phyloP scores from a whole-genome alignment of 371 early-diverging fungal genomes.

The Circinella minor region DNA sequence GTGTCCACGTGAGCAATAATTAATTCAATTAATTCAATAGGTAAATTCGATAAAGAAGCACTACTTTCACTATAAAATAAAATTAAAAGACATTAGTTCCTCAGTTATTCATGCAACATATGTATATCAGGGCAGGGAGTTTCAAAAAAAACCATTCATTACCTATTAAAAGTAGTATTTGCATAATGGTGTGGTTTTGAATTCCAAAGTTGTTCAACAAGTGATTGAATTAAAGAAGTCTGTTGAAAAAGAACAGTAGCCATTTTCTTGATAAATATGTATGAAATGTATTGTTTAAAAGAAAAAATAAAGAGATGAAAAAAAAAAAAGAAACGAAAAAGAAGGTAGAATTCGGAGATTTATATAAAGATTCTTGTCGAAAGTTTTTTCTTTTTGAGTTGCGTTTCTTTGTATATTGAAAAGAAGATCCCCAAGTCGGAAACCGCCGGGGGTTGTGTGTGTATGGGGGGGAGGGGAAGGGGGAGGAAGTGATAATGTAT shows the following conservation, averaged over 20 bases:
- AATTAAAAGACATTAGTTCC: constrained; percentile 1
- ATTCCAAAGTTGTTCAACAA: constrained; percentile 3
- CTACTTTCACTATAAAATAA: not conserved
- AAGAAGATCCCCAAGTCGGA: constrained; percentile 17
- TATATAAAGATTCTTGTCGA: constrained; percentile 19
- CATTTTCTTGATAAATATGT: not conserved
- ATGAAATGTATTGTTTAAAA: not conserved
- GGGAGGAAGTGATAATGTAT: too few species aligned
- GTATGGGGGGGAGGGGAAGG: not conserved
- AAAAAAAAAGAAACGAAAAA: constrained; percentile 1
- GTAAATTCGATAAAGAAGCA: constrained; percentile 5
- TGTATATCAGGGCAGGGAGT: not conserved
- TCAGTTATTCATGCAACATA: not conserved
- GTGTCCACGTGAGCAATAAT: constrained; percentile 17
- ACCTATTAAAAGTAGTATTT: not conserved
- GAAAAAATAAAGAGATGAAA: not conserved
- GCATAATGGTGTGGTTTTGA: not conserved
- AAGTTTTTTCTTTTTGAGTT: not conserved
- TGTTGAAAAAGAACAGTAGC: not conserved
- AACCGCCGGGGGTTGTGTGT: constrained; percentile 12
- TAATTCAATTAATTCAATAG: constrained; percentile 23
- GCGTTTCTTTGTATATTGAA: not conserved
- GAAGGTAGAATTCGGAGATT: constrained; percentile 16
- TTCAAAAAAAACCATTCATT: not conserved
- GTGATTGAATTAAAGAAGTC: constrained; percentile 5